phyloP scores from a whole-genome alignment of 2,329 filamentous ascomycete species.

The Xylariaceae sp. region DNA sequence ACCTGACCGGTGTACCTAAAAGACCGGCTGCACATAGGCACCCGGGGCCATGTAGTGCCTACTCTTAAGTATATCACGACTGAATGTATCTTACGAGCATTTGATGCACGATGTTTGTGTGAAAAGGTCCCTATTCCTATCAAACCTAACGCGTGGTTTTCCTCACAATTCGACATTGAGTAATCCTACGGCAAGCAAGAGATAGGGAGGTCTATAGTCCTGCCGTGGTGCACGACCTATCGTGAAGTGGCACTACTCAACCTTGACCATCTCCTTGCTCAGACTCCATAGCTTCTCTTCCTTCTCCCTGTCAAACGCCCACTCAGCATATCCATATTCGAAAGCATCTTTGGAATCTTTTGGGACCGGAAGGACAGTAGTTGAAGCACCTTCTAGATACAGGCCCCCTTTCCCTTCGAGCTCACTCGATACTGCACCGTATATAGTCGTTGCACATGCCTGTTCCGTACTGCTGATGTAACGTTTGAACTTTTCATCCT shows the following conservation, averaged over 20 bases:
- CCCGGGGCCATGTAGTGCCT: too few species aligned
- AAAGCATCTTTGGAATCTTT: conserved; percentile 15
- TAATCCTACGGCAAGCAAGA: too few species aligned
- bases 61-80: too few species aligned
- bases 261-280: conserved; percentile 22
- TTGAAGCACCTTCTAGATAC: conserved; percentile 39
- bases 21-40: too few species aligned
- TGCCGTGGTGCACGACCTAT: neutral
- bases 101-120: too few species aligned
- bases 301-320: conserved; percentile 36
- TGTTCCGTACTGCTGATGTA: conserved; percentile 35
- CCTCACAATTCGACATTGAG: too few species aligned
- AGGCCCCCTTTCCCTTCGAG: conserved; percentile 38
- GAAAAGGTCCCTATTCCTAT: too few species aligned
- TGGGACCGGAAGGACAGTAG: conserved; percentile 26
- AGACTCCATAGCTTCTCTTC: conserved; percentile 38
- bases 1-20: too few species aligned
- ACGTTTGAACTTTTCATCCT: conserved; percentile 2
- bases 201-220: too few species aligned
- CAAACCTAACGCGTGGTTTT: too few species aligned
- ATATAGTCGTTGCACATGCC: conserved; percentile 42
- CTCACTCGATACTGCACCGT: conserved; percentile 36
- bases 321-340: conserved; percentile 24
- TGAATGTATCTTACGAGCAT: too few species aligned
- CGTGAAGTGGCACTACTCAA: conserved; percentile 9